A percentile compares a stretch with the other conserved stretches of the same genome.
Conservation (phyloP, 2,329 filamentous ascomycete genomes). For the Pseudogymnoascus sp. region DNA sequence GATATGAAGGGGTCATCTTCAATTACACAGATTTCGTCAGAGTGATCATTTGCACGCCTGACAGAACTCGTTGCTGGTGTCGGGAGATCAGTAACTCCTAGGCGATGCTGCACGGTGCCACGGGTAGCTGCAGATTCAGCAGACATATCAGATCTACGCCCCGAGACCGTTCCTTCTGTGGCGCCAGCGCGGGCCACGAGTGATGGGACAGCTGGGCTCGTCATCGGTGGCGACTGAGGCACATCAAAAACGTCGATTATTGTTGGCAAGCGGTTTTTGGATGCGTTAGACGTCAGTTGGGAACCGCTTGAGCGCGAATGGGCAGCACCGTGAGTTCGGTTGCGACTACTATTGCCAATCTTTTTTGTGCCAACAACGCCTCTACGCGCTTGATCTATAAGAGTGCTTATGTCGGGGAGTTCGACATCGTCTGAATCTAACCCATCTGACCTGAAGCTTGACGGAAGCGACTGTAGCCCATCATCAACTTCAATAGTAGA, state of each 20-base stretch:
- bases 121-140: neutral
- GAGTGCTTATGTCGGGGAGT: slow-evolving; percentile 25
- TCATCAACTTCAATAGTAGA: neutral
- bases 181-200: neutral
- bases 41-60: slow-evolving; percentile 15
- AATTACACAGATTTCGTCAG: neutral
- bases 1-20: neutral
- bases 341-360: neutral
- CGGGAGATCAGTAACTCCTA: slow-evolving; percentile 17
- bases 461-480: neutral
- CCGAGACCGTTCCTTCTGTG: neutral
- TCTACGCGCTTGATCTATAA: slow-evolving; percentile 1
- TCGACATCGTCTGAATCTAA: slow-evolving; percentile 24
- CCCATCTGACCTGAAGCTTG: neutral
- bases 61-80: slow-evolving; percentile 29
- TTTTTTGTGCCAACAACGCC: neutral
- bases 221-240: slow-evolving; percentile 36
- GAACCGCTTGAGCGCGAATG: neutral
- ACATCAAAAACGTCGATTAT: slow-evolving; percentile 31
- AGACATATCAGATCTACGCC: neutral
- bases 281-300: neutral
- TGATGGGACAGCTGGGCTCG: slow-evolving; percentile 29
- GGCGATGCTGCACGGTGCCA: neutral
- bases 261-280: neutral
- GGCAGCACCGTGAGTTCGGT: neutral